A percentile compares a stretch with the other conserved stretches of the same genome.
These are phyloP conservation scores for Didymella glomerata DNA, from an alignment of 2,329 filamentous ascomycete species.

Conservation along the genomic window DNA sequence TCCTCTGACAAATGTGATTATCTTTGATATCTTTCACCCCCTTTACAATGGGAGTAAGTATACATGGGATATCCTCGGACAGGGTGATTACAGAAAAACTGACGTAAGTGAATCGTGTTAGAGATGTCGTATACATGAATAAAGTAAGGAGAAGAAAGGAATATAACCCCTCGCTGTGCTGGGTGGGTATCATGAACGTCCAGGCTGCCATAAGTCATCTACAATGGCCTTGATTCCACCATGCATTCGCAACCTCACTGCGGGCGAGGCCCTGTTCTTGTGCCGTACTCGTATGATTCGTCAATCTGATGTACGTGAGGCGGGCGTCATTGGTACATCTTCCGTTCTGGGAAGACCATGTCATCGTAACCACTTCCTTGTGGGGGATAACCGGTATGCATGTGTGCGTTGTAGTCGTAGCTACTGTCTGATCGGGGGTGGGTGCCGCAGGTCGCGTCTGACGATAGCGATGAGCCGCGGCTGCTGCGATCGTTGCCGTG, in stretches of 20 bases:
- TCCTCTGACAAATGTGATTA: constrained; percentile 8
- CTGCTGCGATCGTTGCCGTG: constrained; percentile 47
- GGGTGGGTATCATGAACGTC: constrained; percentile 25
- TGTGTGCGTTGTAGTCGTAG: constrained; percentile 45
- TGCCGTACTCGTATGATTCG: constrained; percentile 1
- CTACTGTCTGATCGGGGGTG: constrained; percentile 35
- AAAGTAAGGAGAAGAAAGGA: constrained; percentile 8
- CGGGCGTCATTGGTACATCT: constrained; percentile 37
- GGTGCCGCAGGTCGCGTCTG: constrained; percentile 32
- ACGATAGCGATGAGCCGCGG: constrained; percentile 46
- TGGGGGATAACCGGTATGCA: constrained; percentile 37
- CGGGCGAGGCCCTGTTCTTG: constrained; percentile 6
- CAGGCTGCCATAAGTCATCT: constrained; percentile 16
- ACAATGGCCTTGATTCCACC: neutral
- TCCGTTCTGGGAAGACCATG: constrained; percentile 49
- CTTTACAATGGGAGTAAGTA: constrained; percentile 18
- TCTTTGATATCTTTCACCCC: neutral
- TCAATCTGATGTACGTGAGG: neutral
- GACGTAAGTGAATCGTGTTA: constrained; percentile 7
- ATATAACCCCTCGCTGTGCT: constrained; percentile 32
- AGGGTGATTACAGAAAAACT: constrained; percentile 8
- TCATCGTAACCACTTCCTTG: constrained; percentile 43
- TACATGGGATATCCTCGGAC: constrained; percentile 19
- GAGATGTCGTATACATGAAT: constrained; percentile 1
- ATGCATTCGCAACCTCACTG: constrained; percentile 13